phyloP scores from a whole-genome alignment of 768 basidiomycete species.

The Thelephora aurantiotincta region DNA sequence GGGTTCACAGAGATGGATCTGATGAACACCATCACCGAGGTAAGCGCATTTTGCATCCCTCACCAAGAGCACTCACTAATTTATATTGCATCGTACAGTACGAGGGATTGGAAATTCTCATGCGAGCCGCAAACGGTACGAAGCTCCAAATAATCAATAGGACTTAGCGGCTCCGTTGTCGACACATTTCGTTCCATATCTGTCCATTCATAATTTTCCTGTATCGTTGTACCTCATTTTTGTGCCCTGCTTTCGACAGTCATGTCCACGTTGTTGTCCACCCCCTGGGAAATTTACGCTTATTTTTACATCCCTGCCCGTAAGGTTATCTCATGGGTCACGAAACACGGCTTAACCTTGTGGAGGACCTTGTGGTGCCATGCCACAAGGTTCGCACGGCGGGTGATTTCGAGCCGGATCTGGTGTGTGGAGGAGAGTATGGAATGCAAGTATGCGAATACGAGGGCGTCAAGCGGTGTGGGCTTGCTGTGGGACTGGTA shows the following conservation, averaged over 20 bases:
- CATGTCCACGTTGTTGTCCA: not conserved
- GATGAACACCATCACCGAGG: conserved; percentile 72
- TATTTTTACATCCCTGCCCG: too few species aligned
- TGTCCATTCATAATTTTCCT: conserved; percentile 2
- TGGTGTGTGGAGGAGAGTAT: conserved; percentile 31
- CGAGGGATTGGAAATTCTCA: conserved; percentile 70
- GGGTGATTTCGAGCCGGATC: conserved; percentile 50
- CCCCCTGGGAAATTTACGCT: not conserved
- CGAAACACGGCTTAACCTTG: too few species aligned
- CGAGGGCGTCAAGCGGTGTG: conserved; percentile 69
- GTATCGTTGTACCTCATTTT: conserved; percentile 1
- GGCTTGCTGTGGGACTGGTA: conserved; percentile 34
- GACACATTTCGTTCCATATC: not conserved
- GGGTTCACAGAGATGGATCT: conserved; percentile 90
- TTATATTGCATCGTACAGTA: conserved; percentile 39
- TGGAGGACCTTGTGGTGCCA: conserved; percentile 55
- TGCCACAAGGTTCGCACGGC: conserved; percentile 61
- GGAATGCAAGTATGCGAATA: conserved; percentile 69
- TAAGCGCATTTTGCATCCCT: conserved; percentile 21
- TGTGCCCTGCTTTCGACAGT: not conserved
- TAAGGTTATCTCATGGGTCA: too few species aligned
- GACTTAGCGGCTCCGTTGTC: not conserved
- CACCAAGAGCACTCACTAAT: conserved; percentile 4
- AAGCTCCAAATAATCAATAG: conserved; percentile 55
- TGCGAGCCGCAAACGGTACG: conserved; percentile 70